phyloP scores from a whole-genome alignment of 768 basidiomycete species.

The Leucosporidium scottii region DNA sequence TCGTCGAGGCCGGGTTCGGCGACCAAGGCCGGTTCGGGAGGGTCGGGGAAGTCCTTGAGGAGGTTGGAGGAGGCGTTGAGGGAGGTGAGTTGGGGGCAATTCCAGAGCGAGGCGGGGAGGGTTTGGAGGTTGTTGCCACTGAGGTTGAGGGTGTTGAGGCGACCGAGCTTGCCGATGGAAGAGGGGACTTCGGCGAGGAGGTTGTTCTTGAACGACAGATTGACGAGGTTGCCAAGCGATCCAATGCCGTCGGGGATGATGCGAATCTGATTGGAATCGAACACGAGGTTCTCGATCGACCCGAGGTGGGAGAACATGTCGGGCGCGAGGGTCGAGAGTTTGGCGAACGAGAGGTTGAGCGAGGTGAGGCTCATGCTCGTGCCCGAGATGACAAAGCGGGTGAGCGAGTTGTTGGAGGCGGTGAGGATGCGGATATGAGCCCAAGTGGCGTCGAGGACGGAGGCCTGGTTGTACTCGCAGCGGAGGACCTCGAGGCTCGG shows the following conservation, averaged over 20 bases:
- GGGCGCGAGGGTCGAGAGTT: conserved; percentile 75
- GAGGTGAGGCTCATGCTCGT: conserved; percentile 55
- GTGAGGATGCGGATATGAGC: conserved; percentile 60
- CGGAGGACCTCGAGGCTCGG: conserved; percentile 61
- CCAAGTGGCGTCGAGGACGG: conserved; percentile 71
- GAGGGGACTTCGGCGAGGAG: conserved; percentile 66
- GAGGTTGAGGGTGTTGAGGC: conserved; percentile 68
- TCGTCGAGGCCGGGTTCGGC: conserved; percentile 18
- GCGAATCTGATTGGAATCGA: conserved; percentile 82
- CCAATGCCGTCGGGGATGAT: conserved; percentile 76
- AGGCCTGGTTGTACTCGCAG: conserved; percentile 76
- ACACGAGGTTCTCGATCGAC: conserved; percentile 60
- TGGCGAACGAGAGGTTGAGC: conserved; percentile 79
- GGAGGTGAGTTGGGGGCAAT: conserved; percentile 60
- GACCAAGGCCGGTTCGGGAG: conserved; percentile 36
- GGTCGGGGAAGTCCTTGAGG: conserved; percentile 63
- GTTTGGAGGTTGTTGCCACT: conserved; percentile 83
- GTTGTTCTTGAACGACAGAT: conserved; percentile 85
- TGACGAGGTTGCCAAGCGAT: conserved; percentile 60
- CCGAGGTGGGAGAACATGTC: conserved; percentile 61
- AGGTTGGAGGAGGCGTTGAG: conserved; percentile 88
- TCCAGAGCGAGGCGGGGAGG: conserved; percentile 72
- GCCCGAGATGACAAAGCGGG: conserved; percentile 57
- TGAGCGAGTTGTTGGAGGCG: conserved; percentile 79
- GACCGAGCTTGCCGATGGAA: conserved; percentile 66